Evolutionary conservation across 2,329 filamentous ascomycete species (phyloP).

Genomic region (Sarocladium oryzae): DNA sequence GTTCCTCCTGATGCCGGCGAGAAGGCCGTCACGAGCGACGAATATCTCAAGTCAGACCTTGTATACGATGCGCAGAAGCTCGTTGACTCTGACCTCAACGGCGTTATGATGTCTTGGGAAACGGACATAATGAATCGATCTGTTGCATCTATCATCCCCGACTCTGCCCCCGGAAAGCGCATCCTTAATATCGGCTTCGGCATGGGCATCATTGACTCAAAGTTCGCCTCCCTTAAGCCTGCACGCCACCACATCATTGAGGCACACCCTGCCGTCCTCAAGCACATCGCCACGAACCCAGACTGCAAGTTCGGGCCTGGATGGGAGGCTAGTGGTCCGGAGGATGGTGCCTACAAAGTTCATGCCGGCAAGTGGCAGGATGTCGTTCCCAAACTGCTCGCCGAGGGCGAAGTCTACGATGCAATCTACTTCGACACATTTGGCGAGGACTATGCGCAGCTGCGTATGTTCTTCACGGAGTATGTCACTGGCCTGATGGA

Average conservation of each 20-base stretch:
- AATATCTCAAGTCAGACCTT: conserved; percentile 62
- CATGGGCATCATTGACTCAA: conserved; percentile 80
- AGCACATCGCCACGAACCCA: conserved; percentile 44
- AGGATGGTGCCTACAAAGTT: conserved; percentile 64
- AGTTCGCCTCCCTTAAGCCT: conserved; percentile 64
- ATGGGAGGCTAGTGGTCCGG: conserved; percentile 50
- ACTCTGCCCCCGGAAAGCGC: conserved; percentile 46
- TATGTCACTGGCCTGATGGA: conserved; percentile 75
- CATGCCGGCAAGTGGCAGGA: conserved; percentile 73
- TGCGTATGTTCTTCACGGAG: conserved; percentile 83
- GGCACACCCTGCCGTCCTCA: conserved; percentile 71
- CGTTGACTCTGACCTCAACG: conserved; percentile 69
- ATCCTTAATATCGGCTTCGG: conserved; percentile 85
- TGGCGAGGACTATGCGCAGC: conserved; percentile 82
- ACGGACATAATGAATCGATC: conserved; percentile 77
- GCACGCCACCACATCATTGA: conserved; percentile 77
- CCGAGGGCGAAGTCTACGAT: conserved; percentile 66
- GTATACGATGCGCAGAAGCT: conserved; percentile 61
- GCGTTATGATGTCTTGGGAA: conserved; percentile 94
- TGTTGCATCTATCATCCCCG: conserved; percentile 57
- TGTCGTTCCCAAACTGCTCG: conserved; percentile 61
- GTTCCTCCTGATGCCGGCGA: conserved; percentile 30
- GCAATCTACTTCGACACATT: conserved; percentile 98
- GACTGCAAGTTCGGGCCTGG: conserved; percentile 44
- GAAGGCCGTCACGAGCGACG: conserved; percentile 52